Conservation (phyloP, 1,284 basidiomycete species). For the Peniophora sp. region DNA sequence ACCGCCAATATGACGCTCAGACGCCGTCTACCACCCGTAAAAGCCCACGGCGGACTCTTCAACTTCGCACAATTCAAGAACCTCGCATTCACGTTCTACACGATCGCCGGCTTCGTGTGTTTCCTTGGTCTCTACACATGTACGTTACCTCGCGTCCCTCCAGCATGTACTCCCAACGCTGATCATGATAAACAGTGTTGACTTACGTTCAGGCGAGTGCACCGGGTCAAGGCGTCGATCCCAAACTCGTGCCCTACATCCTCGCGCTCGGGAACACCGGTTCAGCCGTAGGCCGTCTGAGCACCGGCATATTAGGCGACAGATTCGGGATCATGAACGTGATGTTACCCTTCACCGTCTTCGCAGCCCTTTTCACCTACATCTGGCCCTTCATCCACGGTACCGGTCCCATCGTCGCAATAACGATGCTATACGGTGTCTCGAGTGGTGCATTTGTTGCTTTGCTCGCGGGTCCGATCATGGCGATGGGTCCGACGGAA, state of each 20-base stretch:
- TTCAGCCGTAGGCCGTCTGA: constrained; percentile 34
- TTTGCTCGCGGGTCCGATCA: constrained; percentile 45
- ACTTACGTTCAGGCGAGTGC: constrained; percentile 42
- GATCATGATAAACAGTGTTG: constrained; percentile 25
- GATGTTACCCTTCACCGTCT: constrained; percentile 43
- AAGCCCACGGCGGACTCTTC: constrained; percentile 39
- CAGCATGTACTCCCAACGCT: background rate
- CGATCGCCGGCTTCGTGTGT: constrained; percentile 30
- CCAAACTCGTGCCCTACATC: constrained; percentile 34
- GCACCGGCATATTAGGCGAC: constrained; percentile 32
- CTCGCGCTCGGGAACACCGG: constrained; percentile 37
- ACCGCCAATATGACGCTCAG: constrained; percentile 37
- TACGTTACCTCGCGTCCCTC: constrained; percentile 14
- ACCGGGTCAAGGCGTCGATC: constrained; percentile 25
- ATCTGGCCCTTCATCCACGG: constrained; percentile 48
- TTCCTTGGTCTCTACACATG: constrained; percentile 60
- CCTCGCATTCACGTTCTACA: constrained; percentile 35
- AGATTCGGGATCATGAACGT: constrained; percentile 40
- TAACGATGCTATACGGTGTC: constrained; percentile 50
- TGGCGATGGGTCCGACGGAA: constrained; percentile 48
- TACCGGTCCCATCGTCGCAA: constrained; percentile 29
- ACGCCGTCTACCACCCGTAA: constrained; percentile 42
- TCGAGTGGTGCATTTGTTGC: constrained; percentile 50
- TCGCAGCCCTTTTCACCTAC: constrained; percentile 44
- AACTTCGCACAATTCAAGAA: constrained; percentile 41